Conservation (phyloP, 2,329 filamentous ascomycete genomes). For the Fusarium hostae region DNA sequence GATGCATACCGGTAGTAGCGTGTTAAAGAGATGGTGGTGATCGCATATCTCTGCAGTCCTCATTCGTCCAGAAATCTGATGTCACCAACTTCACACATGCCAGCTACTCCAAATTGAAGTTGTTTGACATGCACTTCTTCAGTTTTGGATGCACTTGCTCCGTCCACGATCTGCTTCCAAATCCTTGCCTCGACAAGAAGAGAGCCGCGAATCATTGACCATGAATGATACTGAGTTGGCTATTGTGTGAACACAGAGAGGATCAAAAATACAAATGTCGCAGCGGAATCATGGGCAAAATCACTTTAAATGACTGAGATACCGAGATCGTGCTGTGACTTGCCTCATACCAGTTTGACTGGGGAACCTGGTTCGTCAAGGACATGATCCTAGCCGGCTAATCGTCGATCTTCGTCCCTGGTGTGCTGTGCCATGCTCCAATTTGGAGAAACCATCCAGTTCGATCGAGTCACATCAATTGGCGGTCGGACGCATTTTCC, state of each 20-base stretch:
- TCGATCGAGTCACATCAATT: constrained; percentile 9
- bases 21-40: constrained; percentile 7
- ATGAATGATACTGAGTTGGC: not conserved
- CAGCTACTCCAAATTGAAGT: not conserved
- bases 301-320: not conserved
- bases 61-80: not conserved
- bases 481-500: constrained; percentile 13
- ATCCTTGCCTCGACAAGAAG: not conserved
- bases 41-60: constrained; percentile 1
- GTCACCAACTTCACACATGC: constrained; percentile 21
- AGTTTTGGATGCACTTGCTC: constrained; percentile 1
- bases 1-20: not conserved
- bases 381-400: not conserved
- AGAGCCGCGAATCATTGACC: not conserved
- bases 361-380: constrained; percentile 13
- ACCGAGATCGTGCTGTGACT: not conserved
- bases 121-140: constrained; percentile 13
- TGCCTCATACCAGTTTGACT: constrained; percentile 5
- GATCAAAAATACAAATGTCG: not conserved
- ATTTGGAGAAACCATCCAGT: constrained; percentile 16
- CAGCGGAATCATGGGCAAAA: not conserved
- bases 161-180: not conserved
- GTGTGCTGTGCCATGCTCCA: constrained; percentile 4
- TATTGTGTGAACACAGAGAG: not conserved
- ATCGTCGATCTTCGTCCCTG: constrained; percentile 20